phyloP scores from a whole-genome alignment of 164 flowering plant genomes.

The Umbellularia californica region DNA sequence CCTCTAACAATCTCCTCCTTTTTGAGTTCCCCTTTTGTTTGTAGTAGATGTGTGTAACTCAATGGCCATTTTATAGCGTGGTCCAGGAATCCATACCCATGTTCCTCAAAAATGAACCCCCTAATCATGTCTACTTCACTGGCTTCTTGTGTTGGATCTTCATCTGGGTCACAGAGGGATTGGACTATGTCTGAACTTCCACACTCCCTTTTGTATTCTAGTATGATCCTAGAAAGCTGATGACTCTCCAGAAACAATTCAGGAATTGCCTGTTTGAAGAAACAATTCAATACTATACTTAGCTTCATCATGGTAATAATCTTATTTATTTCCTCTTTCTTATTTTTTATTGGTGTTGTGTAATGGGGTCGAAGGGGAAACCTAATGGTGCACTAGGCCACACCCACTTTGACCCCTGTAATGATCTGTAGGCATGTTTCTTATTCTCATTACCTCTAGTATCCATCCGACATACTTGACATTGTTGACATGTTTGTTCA shows the following conservation, averaged over 20 bases:
- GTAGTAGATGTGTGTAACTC: constrained; percentile 53
- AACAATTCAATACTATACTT: not conserved
- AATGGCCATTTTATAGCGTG: constrained; percentile 25
- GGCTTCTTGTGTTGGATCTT: constrained; percentile 22
- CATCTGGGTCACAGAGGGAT: constrained; percentile 55
- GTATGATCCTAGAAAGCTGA: constrained; percentile 47
- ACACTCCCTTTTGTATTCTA: constrained; percentile 66
- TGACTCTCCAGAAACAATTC: constrained; percentile 41
- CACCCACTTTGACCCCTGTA: not conserved
- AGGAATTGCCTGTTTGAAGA: constrained; percentile 46
- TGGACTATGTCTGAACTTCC: constrained; percentile 54
- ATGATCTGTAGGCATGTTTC: not conserved
- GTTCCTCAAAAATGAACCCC: constrained; percentile 31
- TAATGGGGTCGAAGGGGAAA: not conserved
- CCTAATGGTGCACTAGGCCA: not conserved
- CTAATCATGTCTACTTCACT: constrained; percentile 15
- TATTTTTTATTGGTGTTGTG: not conserved
- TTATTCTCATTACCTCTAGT: constrained; percentile 46
- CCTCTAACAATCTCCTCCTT: constrained; percentile 63
- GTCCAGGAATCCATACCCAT: constrained; percentile 27
- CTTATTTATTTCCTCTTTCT: not conserved
- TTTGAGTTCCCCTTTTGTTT: constrained; percentile 29
- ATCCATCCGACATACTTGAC: constrained; percentile 67
- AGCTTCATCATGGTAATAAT: not conserved
- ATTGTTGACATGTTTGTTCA: constrained; percentile 74